A percentile compares a stretch with the other conserved stretches of the same genome.
phyloP scores from a whole-genome alignment of 2,329 filamentous ascomycete genomes.

The Grosmannia serpens region DNA sequence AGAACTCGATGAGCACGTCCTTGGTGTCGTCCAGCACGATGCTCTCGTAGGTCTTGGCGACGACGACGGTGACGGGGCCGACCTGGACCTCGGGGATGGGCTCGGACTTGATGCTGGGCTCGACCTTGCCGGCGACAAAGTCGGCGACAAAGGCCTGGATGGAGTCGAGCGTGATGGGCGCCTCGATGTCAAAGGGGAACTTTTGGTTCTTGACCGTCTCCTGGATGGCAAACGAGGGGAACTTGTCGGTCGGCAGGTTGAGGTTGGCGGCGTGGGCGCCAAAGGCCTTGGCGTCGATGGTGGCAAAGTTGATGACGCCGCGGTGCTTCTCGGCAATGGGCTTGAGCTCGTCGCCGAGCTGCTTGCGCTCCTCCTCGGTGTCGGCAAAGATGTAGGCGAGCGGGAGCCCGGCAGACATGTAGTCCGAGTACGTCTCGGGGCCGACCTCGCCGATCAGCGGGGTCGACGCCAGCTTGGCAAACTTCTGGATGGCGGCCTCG shows the following conservation, averaged over 20 bases:
- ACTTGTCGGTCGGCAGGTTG: constrained; percentile 90
- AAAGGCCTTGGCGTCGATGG: constrained; percentile 88
- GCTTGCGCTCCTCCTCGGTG: constrained; percentile 75
- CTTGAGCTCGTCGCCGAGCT: constrained; percentile 67
- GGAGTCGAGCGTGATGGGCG: constrained; percentile 59
- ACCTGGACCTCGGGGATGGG: constrained; percentile 90
- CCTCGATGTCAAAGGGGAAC: constrained; percentile 82
- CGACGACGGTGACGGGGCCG: constrained; percentile 74
- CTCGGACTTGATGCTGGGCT: constrained; percentile 97
- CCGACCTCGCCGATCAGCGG: constrained; percentile 93
- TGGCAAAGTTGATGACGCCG: constrained; percentile 93
- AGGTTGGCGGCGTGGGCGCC: constrained; percentile 93
- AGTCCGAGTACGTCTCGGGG: constrained; percentile 88
- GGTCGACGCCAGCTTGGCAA: constrained; percentile 74
- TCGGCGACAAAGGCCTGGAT: constrained; percentile 78
- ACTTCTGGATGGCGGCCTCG: constrained; percentile 65
- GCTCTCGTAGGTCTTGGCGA: constrained; percentile 88
- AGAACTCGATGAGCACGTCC: constrained; percentile 97
- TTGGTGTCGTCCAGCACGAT: constrained; percentile 87
- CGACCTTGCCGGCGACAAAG: constrained; percentile 75
- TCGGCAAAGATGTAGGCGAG: constrained; percentile 97
- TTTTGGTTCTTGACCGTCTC: constrained; percentile 92
- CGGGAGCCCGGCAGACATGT: constrained; percentile 87
- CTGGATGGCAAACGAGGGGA: constrained; percentile 97
- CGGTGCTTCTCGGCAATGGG: constrained; percentile 83